These are phyloP conservation scores for Malus hybrid DNA, from an alignment of 331 rosid genomes.

Conservation along the genomic window DNA sequence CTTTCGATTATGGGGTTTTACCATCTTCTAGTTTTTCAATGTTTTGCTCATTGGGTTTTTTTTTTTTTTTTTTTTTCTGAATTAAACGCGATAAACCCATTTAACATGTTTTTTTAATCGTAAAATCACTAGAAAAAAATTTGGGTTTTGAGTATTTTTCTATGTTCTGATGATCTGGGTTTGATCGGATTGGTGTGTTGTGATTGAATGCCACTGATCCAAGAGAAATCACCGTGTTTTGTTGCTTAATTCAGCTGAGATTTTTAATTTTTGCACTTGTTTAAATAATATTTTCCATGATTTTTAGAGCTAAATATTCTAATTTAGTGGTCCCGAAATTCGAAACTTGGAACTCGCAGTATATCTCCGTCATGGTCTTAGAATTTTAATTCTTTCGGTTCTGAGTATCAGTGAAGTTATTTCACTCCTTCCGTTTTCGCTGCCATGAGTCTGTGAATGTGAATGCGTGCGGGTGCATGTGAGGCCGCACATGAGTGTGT, in stretches of 20 bases:
- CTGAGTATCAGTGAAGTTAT: conserved; percentile 19
- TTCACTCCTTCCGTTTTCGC: not conserved
- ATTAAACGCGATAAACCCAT: conserved; percentile 14
- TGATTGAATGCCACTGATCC: conserved; percentile 28
- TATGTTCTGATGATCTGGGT: not conserved
- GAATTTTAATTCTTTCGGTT: conserved; percentile 11
- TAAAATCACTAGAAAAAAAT: conserved; percentile 23
- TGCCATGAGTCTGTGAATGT: not conserved
- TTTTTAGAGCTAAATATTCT: not conserved
- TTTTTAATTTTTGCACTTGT: not conserved
- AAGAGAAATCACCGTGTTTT: conserved; percentile 10
- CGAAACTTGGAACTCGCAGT: conserved; percentile 19
- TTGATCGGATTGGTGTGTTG: conserved; percentile 31
- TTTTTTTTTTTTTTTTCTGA: conserved; percentile 2
- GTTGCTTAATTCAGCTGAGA: conserved; percentile 14
- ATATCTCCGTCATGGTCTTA: not conserved
- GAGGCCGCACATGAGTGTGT: not conserved
- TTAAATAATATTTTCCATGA: conserved; percentile 21
- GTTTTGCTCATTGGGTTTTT: not conserved
- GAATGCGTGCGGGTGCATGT: not conserved
- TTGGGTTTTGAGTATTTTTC: not conserved
- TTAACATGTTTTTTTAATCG: conserved; percentile 6
- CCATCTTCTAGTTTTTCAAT: not conserved
- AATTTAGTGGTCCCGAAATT: conserved; percentile 27
- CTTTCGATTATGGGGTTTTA: not conserved